A percentile compares a stretch with the other conserved stretches of the same genome.
phyloP scores from a whole-genome alignment of 345 rosid species.

The Salix suchowensis region DNA sequence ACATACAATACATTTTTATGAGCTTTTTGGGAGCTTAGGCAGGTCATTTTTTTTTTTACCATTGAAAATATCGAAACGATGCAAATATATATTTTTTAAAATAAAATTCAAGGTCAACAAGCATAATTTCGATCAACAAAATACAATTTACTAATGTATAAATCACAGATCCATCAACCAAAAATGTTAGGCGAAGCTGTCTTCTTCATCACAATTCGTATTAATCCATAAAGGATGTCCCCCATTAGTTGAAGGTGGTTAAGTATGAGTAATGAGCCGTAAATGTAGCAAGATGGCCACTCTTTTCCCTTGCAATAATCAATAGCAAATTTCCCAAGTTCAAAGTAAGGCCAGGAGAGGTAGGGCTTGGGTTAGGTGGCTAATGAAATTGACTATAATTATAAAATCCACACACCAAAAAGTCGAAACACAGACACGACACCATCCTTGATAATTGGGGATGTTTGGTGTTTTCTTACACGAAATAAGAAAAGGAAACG shows the following conservation, averaged over 20 bases:
- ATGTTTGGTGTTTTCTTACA: neutral
- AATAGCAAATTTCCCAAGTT: neutral
- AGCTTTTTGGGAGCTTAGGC: neutral
- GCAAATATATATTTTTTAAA: too few species aligned
- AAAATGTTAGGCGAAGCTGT: neutral
- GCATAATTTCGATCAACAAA: neutral
- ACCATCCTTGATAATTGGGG: neutral
- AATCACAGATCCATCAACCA: neutral
- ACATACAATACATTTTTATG: neutral
- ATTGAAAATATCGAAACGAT: too few species aligned
- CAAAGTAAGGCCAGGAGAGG: neutral
- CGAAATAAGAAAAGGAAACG: conserved; percentile 3
- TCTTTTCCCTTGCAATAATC: neutral
- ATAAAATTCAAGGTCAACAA: neutral
- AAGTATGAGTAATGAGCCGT: neutral
- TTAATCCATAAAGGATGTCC: too few species aligned
- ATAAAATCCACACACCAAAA: neutral
- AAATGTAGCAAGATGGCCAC: neutral
- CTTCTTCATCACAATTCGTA: too few species aligned
- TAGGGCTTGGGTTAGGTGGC: neutral
- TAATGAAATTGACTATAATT: neutral
- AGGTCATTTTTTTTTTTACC: too few species aligned
- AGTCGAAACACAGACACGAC: neutral
- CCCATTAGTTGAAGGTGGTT: too few species aligned
- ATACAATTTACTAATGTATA: neutral